A percentile compares a stretch with the other conserved stretches of the same genome.
phyloP scores from a whole-genome alignment of 345 rosid species.

The Barbarea vulgaris region DNA sequence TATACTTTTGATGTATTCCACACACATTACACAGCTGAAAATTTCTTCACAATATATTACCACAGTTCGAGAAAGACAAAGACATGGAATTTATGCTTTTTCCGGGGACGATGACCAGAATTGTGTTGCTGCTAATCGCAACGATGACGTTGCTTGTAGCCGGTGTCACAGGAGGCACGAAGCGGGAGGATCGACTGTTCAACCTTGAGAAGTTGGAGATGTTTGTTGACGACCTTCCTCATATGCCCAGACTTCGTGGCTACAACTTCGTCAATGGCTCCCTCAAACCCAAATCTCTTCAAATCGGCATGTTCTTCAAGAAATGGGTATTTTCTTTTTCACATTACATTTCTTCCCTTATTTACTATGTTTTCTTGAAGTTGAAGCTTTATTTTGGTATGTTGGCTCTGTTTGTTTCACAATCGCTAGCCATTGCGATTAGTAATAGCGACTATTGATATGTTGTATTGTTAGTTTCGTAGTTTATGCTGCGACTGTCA shows the following conservation, averaged over 20 bases:
- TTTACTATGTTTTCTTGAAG: not conserved
- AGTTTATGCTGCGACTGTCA: too few relatives aligned
- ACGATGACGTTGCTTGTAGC: slow-evolving; percentile 27
- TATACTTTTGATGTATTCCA: too few relatives aligned
- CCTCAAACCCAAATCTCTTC: slow-evolving; percentile 51
- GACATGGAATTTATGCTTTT: slow-evolving; percentile 15
- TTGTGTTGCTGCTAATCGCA: slow-evolving; percentile 18
- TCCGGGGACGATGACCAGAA: slow-evolving; percentile 3
- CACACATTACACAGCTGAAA: slow-evolving; percentile 1
- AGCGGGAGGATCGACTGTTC: slow-evolving; percentile 42
- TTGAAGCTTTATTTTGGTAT: too few relatives aligned
- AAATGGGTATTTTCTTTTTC: slow-evolving; percentile 55
- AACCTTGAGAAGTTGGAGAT: slow-evolving; percentile 48
- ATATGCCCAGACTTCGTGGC: slow-evolving; percentile 64
- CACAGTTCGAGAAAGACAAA: slow-evolving; percentile 7
- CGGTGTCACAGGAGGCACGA: slow-evolving; percentile 39
- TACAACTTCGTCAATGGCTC: slow-evolving; percentile 44
- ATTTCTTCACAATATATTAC: slow-evolving; percentile 1
- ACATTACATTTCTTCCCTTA: not conserved
- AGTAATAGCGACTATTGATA: too few relatives aligned
- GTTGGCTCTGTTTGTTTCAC: too few relatives aligned
- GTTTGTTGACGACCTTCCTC: slow-evolving; percentile 80
- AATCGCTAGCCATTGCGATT: too few relatives aligned
- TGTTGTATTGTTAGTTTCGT: too few relatives aligned
- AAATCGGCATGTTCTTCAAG: slow-evolving; percentile 78